phyloP scores from a whole-genome alignment of 768 basidiomycete species.

The Hygrocybe coccinea region DNA sequence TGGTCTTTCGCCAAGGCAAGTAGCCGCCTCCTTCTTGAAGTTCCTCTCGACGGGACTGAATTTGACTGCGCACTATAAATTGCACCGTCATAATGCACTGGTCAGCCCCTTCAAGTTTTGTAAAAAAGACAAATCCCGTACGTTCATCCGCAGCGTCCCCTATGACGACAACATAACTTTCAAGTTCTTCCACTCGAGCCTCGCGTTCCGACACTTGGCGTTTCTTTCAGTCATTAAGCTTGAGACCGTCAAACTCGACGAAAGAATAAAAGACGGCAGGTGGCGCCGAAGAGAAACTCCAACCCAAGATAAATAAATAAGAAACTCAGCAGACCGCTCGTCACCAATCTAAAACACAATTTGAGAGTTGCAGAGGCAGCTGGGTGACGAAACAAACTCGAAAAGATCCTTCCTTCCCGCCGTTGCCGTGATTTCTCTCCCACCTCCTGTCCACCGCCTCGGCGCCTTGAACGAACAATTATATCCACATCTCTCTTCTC shows the following conservation, averaged over 20 bases:
- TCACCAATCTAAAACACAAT: conserved; percentile 38
- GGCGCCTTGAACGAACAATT: conserved; percentile 27
- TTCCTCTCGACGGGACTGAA: conserved; percentile 24
- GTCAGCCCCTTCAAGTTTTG: neutral
- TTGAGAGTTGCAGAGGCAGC: conserved; percentile 2
- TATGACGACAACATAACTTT: conserved; percentile 38
- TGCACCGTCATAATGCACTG: neutral
- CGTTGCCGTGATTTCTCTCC: conserved; percentile 34
- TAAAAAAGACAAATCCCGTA: conserved; percentile 29
- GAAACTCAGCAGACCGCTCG: conserved; percentile 41
- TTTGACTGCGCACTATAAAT: conserved; percentile 32
- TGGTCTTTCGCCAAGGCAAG: conserved; percentile 42
- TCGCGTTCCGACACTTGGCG: conserved; percentile 67
- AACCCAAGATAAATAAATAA: neutral
- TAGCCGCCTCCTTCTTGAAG: conserved; percentile 37
- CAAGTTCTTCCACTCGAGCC: conserved; percentile 48
- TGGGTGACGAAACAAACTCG: conserved; percentile 45
- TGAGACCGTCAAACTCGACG: conserved; percentile 19
- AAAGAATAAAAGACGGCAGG: conserved; percentile 11
- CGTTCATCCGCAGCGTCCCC: conserved; percentile 43
- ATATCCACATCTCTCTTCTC: conserved; percentile 16
- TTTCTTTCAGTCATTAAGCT: conserved; percentile 41
- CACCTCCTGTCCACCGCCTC: conserved; percentile 18
- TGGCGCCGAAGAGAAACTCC: conserved; percentile 4
- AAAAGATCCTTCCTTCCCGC: conserved; percentile 65